These are phyloP conservation scores for Arthrobotrys musiformis DNA, from an alignment of 2,329 filamentous ascomycete genomes.

Conservation along the genomic window DNA sequence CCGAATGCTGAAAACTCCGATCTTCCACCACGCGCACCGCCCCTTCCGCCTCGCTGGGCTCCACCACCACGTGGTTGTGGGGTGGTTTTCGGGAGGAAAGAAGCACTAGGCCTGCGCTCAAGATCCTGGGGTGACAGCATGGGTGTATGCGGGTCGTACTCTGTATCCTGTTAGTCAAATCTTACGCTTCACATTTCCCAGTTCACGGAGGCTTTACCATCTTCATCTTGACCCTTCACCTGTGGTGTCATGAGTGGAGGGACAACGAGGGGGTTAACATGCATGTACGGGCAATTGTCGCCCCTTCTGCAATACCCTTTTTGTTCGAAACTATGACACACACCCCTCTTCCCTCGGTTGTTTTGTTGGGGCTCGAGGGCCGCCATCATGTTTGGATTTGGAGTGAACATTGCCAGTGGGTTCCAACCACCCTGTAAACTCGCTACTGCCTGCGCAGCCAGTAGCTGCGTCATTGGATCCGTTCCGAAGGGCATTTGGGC, in stretches of 20 bases:
- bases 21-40: slow-evolving; percentile 63
- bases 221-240: slow-evolving; percentile 47
- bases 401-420: slow-evolving; percentile 47
- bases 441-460: slow-evolving; percentile 68
- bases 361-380: neutral
- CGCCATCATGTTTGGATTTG: slow-evolving; percentile 17
- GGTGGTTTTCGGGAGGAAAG: slow-evolving; percentile 31
- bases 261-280: slow-evolving; percentile 61
- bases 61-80: slow-evolving; percentile 55
- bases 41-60: slow-evolving; percentile 61
- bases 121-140: slow-evolving; percentile 60
- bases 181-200: neutral
- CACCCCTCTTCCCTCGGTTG: slow-evolving; percentile 42
- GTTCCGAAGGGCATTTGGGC: slow-evolving; percentile 33
- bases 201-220: slow-evolving; percentile 59
- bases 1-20: slow-evolving; percentile 74
- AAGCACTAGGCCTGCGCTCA: slow-evolving; percentile 37
- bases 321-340: slow-evolving; percentile 49
- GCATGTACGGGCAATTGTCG: slow-evolving; percentile 75
- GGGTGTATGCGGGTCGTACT: slow-evolving; percentile 72
- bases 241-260: slow-evolving; percentile 13
- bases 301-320: slow-evolving; percentile 70
- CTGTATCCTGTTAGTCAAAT: slow-evolving; percentile 58
- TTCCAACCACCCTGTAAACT: slow-evolving; percentile 46
- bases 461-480: slow-evolving; percentile 71